Percentiles rank a stretch among this genome's conserved stretches.
These are phyloP conservation scores for Mucor mucedo DNA, from an alignment of 371 early-diverging fungal genomes.

Conservation along the genomic window DNA sequence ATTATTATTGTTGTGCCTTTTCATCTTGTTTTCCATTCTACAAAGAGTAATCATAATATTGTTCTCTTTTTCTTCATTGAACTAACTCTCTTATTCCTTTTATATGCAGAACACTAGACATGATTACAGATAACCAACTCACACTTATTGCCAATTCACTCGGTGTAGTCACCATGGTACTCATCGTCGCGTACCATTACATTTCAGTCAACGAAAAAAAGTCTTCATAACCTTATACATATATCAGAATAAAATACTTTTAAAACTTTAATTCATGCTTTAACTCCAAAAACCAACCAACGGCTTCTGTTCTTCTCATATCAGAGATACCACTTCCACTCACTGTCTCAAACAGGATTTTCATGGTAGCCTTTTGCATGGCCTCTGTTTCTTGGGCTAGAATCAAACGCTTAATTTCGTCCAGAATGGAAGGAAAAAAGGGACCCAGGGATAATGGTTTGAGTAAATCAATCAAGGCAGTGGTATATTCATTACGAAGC, in stretches of 20 bases:
- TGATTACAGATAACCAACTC: constrained; percentile 64
- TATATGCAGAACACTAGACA: constrained; percentile 9
- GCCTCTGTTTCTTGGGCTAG: constrained; percentile 24
- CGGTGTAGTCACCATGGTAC: constrained; percentile 61
- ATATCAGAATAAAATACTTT: background rate
- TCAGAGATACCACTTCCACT: constrained; percentile 56
- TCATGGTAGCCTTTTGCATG: constrained; percentile 41
- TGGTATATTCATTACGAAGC: constrained; percentile 37
- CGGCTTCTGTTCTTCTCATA: constrained; percentile 53
- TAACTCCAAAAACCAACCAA: constrained; percentile 55
- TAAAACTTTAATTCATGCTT: constrained; percentile 32
- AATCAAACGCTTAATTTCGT: constrained; percentile 29
- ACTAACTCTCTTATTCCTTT: too few species aligned
- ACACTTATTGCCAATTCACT: constrained; percentile 61
- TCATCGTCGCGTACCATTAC: constrained; percentile 65
- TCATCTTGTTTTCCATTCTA: background rate
- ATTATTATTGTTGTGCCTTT: background rate
- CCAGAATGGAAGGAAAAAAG: constrained; percentile 43
- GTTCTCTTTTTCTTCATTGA: too few species aligned
- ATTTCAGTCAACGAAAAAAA: constrained; percentile 50
- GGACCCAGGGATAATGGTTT: constrained; percentile 56
- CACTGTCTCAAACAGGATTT: constrained; percentile 54
- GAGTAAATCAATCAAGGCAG: constrained; percentile 46
- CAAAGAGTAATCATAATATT: background rate
- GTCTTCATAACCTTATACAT: constrained; percentile 5